phyloP scores from a whole-genome alignment of 108 stramenopile species.

The Schizochytrium sp. region DNA sequence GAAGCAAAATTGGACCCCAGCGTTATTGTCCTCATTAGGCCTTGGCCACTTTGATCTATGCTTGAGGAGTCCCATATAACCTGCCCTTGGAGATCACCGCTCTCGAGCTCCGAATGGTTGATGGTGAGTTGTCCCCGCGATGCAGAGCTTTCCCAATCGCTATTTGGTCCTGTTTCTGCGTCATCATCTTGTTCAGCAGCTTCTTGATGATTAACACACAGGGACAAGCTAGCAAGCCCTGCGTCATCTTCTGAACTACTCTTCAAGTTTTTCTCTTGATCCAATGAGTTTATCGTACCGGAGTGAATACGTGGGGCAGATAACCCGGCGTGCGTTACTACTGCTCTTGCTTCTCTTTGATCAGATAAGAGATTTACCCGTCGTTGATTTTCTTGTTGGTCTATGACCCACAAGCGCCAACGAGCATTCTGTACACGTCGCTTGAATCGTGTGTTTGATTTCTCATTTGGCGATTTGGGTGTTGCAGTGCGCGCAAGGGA shows the following conservation, averaged over 20 bases:
- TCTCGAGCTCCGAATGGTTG: no score
- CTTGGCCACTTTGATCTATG: no score
- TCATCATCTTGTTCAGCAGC: no score
- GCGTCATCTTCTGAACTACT: not conserved
- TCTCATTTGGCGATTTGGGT: not conserved
- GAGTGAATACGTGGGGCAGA: not conserved
- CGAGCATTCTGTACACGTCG: conserved; percentile 42
- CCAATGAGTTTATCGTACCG: not conserved
- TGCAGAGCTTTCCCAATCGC: no score
- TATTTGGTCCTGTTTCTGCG: no score
- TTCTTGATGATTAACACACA: no score
- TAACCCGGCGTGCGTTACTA: not conserved
- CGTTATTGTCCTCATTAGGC: no score
- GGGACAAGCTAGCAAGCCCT: not conserved
- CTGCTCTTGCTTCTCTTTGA: not conserved
- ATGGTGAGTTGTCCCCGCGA: no score
- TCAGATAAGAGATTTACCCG: not conserved
- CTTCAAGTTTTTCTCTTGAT: conserved; percentile 12
- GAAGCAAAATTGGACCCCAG: no score
- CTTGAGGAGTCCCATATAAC: no score
- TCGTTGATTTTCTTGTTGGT: not conserved
- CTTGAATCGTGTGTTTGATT: not conserved
- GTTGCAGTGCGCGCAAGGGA: conserved; percentile 25
- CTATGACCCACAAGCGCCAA: conserved; percentile 15
- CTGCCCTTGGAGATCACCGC: no score